phyloP scores from a whole-genome alignment of 345 rosid species.

The Camelina hispida region DNA sequence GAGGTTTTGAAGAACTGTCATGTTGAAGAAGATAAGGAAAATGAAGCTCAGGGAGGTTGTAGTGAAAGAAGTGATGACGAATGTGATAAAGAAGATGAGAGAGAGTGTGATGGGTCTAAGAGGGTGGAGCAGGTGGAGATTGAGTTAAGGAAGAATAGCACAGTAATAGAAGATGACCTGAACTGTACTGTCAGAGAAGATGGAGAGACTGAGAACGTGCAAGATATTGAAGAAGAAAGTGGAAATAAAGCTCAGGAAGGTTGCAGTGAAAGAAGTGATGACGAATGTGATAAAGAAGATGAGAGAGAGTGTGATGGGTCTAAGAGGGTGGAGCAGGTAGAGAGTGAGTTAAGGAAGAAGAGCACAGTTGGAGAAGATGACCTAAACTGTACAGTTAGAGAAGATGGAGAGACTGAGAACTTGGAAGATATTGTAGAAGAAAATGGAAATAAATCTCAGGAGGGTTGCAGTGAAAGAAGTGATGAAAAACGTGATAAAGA shows the following conservation, averaged over 20 bases:
- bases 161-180: constrained; percentile 4
- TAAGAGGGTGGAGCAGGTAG: constrained; percentile 32
- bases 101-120: background rate
- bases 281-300: background rate
- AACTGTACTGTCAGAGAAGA: constrained; percentile 17
- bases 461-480: constrained; percentile 8
- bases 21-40: constrained; percentile 10
- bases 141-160: background rate
- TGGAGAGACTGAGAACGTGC: constrained; percentile 15
- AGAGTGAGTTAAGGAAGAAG: background rate
- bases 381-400: constrained; percentile 9
- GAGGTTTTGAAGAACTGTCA: constrained; percentile 5
- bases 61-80: background rate
- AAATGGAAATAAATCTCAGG: constrained; percentile 10
- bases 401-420: constrained; percentile 19
- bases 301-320: background rate
- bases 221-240: constrained; percentile 13
- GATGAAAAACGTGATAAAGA: background rate
- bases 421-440: constrained; percentile 18
- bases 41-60: constrained; percentile 16
- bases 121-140: constrained; percentile 29
- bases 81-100: constrained; percentile 9
- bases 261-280: constrained; percentile 5
- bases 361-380: background rate
- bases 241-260: constrained; percentile 13